A percentile compares a stretch with the other conserved stretches of the same genome.
phyloP scores from a whole-genome alignment of 2,329 filamentous ascomycete species.

The Hawksworthiomyces lignivorus region DNA sequence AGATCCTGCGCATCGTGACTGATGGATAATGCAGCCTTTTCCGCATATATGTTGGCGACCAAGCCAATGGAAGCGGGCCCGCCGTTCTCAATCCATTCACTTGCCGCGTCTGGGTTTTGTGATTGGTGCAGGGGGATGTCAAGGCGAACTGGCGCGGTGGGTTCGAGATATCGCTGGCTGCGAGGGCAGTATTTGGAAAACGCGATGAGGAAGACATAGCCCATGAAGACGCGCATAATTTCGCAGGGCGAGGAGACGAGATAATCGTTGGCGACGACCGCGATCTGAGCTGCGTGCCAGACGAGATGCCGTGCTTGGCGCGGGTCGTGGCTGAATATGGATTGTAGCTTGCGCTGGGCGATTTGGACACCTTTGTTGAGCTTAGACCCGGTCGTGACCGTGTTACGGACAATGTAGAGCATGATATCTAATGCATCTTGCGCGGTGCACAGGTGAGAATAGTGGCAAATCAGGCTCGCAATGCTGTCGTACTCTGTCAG shows the following conservation, averaged over 20 bases:
- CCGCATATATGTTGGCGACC: slow-evolving; percentile 15
- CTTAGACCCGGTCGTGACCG: slow-evolving; percentile 13
- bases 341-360: slow-evolving; percentile 18
- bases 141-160: slow-evolving; percentile 11
- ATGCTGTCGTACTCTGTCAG: slow-evolving; percentile 16
- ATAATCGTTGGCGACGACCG: slow-evolving; percentile 22
- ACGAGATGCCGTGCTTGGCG: slow-evolving; percentile 17
- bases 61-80: slow-evolving; percentile 20
- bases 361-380: slow-evolving; percentile 15
- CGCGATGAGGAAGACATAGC: slow-evolving; percentile 23
- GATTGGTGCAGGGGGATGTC: slow-evolving; percentile 15
- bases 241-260: slow-evolving; percentile 24
- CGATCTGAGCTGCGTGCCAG: slow-evolving; percentile 24
- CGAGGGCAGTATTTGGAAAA: slow-evolving; percentile 19
- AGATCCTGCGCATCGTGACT: slow-evolving; percentile 19
- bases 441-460: slow-evolving; percentile 21
- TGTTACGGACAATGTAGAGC: slow-evolving; percentile 22
- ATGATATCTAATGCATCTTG: slow-evolving; percentile 23
- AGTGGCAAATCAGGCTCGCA: slow-evolving; percentile 21
- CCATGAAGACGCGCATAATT: slow-evolving; percentile 25
- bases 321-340: slow-evolving; percentile 17
- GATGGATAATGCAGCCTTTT: slow-evolving; percentile 14
- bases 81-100: slow-evolving; percentile 19
- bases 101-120: slow-evolving; percentile 6
- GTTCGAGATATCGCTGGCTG: background rate